A percentile compares a stretch with the other conserved stretches of the same genome.
These are phyloP conservation scores for Lasiodiplodia theobromae DNA, from an alignment of 2,329 filamentous ascomycete species.

Conservation along the genomic window DNA sequence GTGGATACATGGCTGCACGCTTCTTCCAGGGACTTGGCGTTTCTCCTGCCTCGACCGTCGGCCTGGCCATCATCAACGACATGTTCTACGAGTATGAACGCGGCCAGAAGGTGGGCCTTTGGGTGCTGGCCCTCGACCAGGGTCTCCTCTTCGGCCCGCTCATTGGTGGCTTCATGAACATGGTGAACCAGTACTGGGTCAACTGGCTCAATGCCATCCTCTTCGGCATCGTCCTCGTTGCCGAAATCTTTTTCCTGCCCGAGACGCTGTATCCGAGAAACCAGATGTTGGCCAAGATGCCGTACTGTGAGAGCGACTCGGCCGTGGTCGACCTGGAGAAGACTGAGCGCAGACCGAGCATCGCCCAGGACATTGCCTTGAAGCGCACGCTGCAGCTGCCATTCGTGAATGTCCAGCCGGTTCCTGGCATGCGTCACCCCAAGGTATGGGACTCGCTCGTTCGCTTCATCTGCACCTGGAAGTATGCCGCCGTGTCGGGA, in stretches of 20 bases:
- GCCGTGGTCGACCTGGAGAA: conserved; percentile 32
- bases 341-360: conserved; percentile 33
- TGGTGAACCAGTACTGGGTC: conserved; percentile 59
- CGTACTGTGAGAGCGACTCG: conserved; percentile 39
- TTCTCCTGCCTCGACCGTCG: conserved; percentile 61
- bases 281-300: conserved; percentile 53
- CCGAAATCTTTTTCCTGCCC: conserved; percentile 60
- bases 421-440: conserved; percentile 62
- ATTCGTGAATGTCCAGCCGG: conserved; percentile 54
- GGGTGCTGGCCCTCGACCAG: conserved; percentile 63
- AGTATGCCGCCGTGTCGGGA: conserved; percentile 55
- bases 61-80: conserved; percentile 62
- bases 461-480: conserved; percentile 58
- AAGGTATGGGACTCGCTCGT: conserved; percentile 55
- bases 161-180: conserved; percentile 60
- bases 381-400: conserved; percentile 53
- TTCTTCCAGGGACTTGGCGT: conserved; percentile 66
- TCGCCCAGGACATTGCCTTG: conserved; percentile 34
- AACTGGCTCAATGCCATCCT: conserved; percentile 64
- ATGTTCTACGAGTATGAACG: conserved; percentile 65
- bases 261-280: conserved; percentile 65
- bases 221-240: conserved; percentile 56
- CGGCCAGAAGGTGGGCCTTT: conserved; percentile 63
- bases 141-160: conserved; percentile 59
- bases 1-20: conserved; percentile 63